Base-by-base conservation (phyloP, 805 yeast genomes). In the Geotrichum ghanense region DNA sequence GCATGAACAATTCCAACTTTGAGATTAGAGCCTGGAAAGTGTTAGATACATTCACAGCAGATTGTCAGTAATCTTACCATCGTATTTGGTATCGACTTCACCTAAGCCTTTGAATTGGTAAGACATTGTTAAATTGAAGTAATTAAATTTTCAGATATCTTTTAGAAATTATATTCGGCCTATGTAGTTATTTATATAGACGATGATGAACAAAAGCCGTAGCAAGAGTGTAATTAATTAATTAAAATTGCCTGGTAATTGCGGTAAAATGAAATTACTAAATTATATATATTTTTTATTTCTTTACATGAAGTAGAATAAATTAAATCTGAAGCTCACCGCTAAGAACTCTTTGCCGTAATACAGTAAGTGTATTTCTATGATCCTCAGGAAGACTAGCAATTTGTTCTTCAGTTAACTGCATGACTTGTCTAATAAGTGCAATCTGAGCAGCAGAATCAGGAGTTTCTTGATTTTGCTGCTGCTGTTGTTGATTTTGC, bases 1-100 rank as follows among this genome's bases (percentile, higher is more conserved):
- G 98, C 97, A 64, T 89, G 96, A 48, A 92, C 75, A 59, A 92
- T 87, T 27, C 90, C 96, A 46, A 92, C 71, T 56, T 81, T 75
- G 53, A 89, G 69, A 2, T 68, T 42, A 16, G 57, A 43, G 22
- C 66, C 53, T 47, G 17, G 37, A 12, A 5, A 31, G 16, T 16
- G 34, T 39, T 39, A 39, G 42, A 16, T 16, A 35, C 10, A 10
- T n/a, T 16, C 10, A 10, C 41, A 16, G 16, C 16, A 16, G 41
- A 10, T 10, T 10, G 9, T 35, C 14, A 25, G 14, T 25, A 44
- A n/a, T n/a, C 52, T 22, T 31, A 50, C 56, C 95, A 61, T 83
- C 81, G 63, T 83, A 83, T 45, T 62, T 55, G 61, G 78, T 75
- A 63, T 86, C 92, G 17, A 78, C 57, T 57, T 76, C 66, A 25